These are phyloP conservation scores for Lachancea meyersii DNA, from an alignment of 805 yeast species.

Conservation along the genomic window DNA sequence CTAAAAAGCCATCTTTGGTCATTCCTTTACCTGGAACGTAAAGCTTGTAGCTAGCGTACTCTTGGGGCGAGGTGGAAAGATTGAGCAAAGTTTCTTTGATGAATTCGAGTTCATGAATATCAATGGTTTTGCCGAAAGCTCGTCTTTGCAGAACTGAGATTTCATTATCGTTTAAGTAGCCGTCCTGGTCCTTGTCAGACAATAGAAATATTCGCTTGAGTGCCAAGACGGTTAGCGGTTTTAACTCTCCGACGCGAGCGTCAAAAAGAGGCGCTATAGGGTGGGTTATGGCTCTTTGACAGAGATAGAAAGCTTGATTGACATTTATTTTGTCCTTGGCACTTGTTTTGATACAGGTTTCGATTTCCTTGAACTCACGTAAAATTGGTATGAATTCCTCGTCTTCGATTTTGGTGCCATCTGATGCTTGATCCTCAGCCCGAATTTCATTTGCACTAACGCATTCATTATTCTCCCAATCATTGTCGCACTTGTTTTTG, in stretches of 20 bases:
- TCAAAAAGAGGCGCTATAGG: conserved; percentile 92
- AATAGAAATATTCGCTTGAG: conserved; percentile 74
- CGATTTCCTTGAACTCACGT: conserved; percentile 90
- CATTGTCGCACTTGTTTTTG: conserved; percentile 67
- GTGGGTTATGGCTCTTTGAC: conserved; percentile 87
- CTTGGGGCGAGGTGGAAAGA: conserved; percentile 16
- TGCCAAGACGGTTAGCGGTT: conserved; percentile 71
- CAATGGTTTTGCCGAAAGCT: conserved; percentile 61
- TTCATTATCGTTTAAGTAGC: conserved; percentile 65
- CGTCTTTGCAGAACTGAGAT: conserved; percentile 60
- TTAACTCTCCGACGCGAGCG: conserved; percentile 77
- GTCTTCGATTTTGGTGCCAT: conserved; percentile 45
- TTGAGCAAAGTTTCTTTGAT: conserved; percentile 35
- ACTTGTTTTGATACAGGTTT: conserved; percentile 82
- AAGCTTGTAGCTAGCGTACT: conserved; percentile 36
- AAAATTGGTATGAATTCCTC: conserved; percentile 84
- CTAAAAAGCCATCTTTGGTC: conserved; percentile 66
- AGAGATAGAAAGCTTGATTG: conserved; percentile 76
- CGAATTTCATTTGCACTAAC: neutral
- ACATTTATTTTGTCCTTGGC: conserved; percentile 81
- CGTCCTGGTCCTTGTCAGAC: conserved; percentile 89
- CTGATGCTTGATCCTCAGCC: conserved; percentile 14
- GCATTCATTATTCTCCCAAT: conserved; percentile 10
- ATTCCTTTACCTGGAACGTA: conserved; percentile 47
- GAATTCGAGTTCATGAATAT: conserved; percentile 43